Percentiles rank a stretch among this genome's conserved stretches.
Evolutionary conservation across 2,329 filamentous ascomycete genomes (phyloP).

Genomic region (Aureobasidium sp.): DNA sequence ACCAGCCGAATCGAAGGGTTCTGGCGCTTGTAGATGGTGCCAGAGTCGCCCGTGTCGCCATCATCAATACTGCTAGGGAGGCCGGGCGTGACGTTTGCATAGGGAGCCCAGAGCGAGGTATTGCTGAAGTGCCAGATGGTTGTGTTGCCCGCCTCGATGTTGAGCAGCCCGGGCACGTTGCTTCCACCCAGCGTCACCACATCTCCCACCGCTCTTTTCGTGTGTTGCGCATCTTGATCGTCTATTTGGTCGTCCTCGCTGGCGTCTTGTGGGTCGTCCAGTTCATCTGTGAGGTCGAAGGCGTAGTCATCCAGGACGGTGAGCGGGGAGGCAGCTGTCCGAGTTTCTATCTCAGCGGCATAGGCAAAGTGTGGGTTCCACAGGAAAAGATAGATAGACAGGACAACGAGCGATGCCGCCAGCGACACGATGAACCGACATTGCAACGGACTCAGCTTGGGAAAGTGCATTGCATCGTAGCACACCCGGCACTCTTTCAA

Average conservation of each 20-base stretch:
- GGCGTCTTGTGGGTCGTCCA: slow-evolving; percentile 21
- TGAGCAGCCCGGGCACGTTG: slow-evolving; percentile 53
- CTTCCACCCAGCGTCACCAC: slow-evolving; percentile 36
- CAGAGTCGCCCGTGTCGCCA: slow-evolving; percentile 4
- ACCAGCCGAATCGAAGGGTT: slow-evolving; percentile 39
- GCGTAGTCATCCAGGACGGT: slow-evolving; percentile 3
- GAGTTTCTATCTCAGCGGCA: slow-evolving; percentile 45
- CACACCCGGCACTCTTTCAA: slow-evolving; percentile 7
- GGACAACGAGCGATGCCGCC: slow-evolving; percentile 50
- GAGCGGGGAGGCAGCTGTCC: slow-evolving; percentile 16
- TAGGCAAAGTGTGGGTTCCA: slow-evolving; percentile 54
- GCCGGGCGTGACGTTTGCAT: slow-evolving; percentile 21
- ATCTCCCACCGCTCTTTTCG: slow-evolving; percentile 9
- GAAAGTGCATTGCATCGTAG: slow-evolving; percentile 30
- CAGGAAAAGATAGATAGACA: slow-evolving; percentile 54
- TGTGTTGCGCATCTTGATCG: slow-evolving; percentile 30
- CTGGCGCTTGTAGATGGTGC: slow-evolving; percentile 17
- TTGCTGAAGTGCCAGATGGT: slow-evolving; percentile 58
- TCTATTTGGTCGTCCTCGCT: slow-evolving; percentile 21
- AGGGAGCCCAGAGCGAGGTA: slow-evolving; percentile 42
- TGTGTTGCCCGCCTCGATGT: slow-evolving; percentile 54
- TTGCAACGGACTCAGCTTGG: slow-evolving; percentile 58
- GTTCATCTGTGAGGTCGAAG: not conserved
- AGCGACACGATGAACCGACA: slow-evolving; percentile 63
- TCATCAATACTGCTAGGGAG: slow-evolving; percentile 21